Conservation (phyloP, 352 stramenopile species). For the Pseudoperonospora humuli region DNA sequence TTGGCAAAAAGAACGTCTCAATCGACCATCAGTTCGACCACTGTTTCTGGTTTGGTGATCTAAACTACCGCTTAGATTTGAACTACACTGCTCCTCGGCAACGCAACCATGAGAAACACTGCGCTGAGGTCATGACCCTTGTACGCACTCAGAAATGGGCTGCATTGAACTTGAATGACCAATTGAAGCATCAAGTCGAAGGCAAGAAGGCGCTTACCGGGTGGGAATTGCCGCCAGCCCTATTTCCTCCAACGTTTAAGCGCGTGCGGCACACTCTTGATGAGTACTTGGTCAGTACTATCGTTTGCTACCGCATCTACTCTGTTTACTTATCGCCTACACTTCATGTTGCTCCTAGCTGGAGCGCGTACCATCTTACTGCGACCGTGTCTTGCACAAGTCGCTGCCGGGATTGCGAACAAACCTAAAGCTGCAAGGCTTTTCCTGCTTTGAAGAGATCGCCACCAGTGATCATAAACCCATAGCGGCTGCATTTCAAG, state of each 20-base stretch:
- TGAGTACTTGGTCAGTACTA: slow-evolving; percentile 19
- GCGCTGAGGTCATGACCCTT: no score
- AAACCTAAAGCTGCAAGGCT: slow-evolving; percentile 50
- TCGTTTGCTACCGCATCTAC: neutral
- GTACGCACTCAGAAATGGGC: no score
- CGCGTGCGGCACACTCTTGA: slow-evolving; percentile 43
- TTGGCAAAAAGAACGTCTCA: no score
- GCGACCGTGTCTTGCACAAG: slow-evolving; percentile 76
- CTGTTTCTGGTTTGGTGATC: slow-evolving; percentile 79
- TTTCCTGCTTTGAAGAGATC: slow-evolving; percentile 56
- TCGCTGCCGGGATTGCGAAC: slow-evolving; percentile 50
- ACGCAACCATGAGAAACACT: slow-evolving; percentile 60
- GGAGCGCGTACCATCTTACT: slow-evolving; percentile 77
- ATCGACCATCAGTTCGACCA: no score
- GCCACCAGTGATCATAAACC: slow-evolving; percentile 84
- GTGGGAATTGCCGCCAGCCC: slow-evolving; percentile 53
- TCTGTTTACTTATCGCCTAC: neutral
- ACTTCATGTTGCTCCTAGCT: slow-evolving; percentile 17
- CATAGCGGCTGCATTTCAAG: slow-evolving; percentile 48
- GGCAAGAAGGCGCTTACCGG: slow-evolving; percentile 50
- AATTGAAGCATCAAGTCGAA: no score
- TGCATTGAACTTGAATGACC: no score
- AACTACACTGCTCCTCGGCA: slow-evolving; percentile 39
- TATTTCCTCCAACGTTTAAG: slow-evolving; percentile 84
- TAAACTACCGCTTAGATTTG: slow-evolving; percentile 83